Percentiles rank a stretch among this genome's conserved stretches.
These are phyloP conservation scores for Aspergillus sp. DNA, from an alignment of 2,329 filamentous ascomycete species.

Conservation along the genomic window DNA sequence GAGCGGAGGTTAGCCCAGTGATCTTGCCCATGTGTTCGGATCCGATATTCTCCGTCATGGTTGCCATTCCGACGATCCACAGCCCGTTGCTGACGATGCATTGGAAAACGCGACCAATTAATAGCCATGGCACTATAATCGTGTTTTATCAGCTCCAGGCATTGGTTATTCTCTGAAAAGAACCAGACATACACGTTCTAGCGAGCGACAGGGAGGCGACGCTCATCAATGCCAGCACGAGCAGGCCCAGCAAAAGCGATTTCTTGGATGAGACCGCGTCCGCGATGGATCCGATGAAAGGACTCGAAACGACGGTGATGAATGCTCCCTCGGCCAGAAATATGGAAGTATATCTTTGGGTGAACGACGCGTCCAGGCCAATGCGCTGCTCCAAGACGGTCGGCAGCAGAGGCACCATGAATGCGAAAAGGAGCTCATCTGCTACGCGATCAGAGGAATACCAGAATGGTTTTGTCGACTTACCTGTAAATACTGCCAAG, in stretches of 20 bases:
- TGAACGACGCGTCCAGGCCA: conserved; percentile 17
- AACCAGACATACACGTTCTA: neutral
- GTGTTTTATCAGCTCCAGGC: neutral
- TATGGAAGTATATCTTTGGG: conserved; percentile 22
- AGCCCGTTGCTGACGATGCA: neutral
- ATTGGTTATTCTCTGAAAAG: neutral
- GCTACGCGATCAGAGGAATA: neutral
- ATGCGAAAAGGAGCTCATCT: conserved; percentile 29
- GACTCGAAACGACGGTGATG: conserved; percentile 25
- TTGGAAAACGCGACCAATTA: conserved; percentile 8
- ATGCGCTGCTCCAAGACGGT: conserved; percentile 25
- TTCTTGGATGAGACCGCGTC: conserved; percentile 23
- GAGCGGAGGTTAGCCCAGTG: neutral
- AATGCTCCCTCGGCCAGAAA: conserved; percentile 29
- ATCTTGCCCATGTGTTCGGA: conserved; percentile 7
- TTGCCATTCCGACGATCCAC: conserved; percentile 13
- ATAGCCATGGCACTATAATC: neutral
- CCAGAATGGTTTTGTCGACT: neutral
- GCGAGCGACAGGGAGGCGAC: neutral
- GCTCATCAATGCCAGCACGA: neutral
- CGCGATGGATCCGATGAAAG: conserved; percentile 22
- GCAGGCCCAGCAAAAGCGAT: neutral
- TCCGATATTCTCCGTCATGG: conserved; percentile 1
- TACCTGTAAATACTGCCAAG: conserved; percentile 28
- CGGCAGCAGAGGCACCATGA: conserved; percentile 28